Conservation (phyloP, 2,329 filamentous ascomycete genomes). For the Hysterium pulicare region DNA sequence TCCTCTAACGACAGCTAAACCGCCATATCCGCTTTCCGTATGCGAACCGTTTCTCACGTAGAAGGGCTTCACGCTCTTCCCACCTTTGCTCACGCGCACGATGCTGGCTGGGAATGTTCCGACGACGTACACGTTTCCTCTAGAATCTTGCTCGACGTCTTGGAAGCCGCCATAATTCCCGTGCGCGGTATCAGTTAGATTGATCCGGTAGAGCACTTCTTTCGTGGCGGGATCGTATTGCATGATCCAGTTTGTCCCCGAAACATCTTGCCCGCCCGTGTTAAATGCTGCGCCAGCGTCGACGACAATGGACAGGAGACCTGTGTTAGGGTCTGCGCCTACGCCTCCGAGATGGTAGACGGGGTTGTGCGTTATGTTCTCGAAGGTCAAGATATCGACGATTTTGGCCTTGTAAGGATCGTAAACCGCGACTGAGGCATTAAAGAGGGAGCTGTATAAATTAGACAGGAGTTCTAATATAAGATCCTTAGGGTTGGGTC, state of each 20-base stretch:
- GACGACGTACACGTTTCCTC: constrained; percentile 16
- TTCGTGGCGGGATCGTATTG: constrained; percentile 9
- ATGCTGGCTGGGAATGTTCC: constrained; percentile 14
- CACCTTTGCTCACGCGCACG: constrained; percentile 10
- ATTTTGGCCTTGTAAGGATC: constrained; percentile 6
- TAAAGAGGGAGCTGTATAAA: constrained; percentile 12
- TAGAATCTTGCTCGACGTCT: constrained; percentile 16
- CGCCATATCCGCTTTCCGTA: constrained; percentile 12
- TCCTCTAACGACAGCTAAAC: constrained; percentile 10
- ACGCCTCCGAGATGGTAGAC: constrained; percentile 13
- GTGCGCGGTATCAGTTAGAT: constrained; percentile 13
- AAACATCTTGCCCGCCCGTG: constrained; percentile 10
- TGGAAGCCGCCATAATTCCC: constrained; percentile 17
- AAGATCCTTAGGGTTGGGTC: too few relatives aligned
- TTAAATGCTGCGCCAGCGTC: constrained; percentile 9
- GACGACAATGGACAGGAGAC: constrained; percentile 9
- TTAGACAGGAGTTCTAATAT: too few relatives aligned
- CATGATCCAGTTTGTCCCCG: constrained; percentile 15
- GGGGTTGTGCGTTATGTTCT: constrained; percentile 9
- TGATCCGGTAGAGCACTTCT: constrained; percentile 12
- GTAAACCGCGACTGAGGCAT: constrained; percentile 10
- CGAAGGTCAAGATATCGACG: constrained; percentile 8
- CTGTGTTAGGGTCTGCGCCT: constrained; percentile 3
- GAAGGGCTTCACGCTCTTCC: constrained; percentile 12
- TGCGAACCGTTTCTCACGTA: constrained; percentile 10